Conservation (phyloP, 2,329 filamentous ascomycete genomes). For the Colletotrichum falcatum region DNA sequence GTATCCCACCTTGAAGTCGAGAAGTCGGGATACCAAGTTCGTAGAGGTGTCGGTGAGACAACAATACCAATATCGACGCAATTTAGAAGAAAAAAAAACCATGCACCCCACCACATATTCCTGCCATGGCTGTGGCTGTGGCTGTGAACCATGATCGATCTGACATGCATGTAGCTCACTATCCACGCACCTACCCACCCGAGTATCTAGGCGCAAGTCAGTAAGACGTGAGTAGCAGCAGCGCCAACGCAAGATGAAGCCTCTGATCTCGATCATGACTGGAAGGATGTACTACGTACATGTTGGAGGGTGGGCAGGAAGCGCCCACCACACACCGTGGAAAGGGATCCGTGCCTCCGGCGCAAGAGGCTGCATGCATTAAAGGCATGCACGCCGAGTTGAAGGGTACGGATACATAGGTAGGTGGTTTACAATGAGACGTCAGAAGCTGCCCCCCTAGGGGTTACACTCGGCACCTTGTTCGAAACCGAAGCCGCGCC, state of each 20-base stretch:
- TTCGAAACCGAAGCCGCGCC: not conserved
- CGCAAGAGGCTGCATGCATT: slow-evolving; percentile 8
- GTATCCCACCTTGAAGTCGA: not conserved
- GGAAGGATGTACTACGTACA: not conserved
- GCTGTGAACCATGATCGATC: not conserved
- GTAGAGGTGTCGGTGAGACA: not conserved
- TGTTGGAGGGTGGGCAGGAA: not conserved
- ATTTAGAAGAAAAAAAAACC: not conserved
- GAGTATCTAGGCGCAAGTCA: not conserved
- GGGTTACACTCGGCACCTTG: slow-evolving; percentile 40
- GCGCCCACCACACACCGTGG: slow-evolving; percentile 16
- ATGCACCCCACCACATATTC: not conserved
- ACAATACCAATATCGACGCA: not conserved
- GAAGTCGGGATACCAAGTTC: not conserved
- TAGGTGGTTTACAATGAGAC: not conserved
- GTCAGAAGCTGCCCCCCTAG: slow-evolving; percentile 21
- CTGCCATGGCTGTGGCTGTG: not conserved
- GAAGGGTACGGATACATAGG: not conserved
- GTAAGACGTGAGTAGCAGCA: not conserved
- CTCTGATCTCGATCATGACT: not conserved
- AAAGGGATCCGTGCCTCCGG: slow-evolving; percentile 37
- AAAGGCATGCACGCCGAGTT: slow-evolving; percentile 23
- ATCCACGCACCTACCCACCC: too few relatives aligned
- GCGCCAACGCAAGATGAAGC: slow-evolving; percentile 1
- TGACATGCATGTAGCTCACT: not conserved